These are phyloP conservation scores for Spergularia bocconei DNA, from an alignment of 148 eudicot genomes.

Conservation along the genomic window DNA sequence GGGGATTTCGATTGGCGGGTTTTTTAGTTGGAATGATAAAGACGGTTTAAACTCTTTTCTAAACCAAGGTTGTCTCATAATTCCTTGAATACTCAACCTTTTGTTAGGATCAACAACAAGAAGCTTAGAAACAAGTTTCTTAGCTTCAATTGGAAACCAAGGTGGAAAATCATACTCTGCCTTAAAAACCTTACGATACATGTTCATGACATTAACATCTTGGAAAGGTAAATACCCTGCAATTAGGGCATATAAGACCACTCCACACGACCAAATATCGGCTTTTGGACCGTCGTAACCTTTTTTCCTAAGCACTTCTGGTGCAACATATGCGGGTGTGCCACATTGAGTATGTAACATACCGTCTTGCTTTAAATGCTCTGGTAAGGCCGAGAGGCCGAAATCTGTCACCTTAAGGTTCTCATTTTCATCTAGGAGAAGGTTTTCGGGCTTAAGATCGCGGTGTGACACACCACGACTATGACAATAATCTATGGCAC, in stretches of 20 bases:
- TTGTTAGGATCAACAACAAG: constrained; percentile 48
- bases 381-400: constrained; percentile 68
- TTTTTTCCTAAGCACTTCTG: constrained; percentile 57
- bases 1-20: not conserved
- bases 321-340: constrained; percentile 80
- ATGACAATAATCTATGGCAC: constrained; percentile 48
- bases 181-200: constrained; percentile 62
- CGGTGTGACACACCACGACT: constrained; percentile 57
- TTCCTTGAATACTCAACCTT: constrained; percentile 47
- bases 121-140: constrained; percentile 50
- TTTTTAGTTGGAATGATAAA: constrained; percentile 18
- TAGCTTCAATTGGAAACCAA: constrained; percentile 58
- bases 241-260: constrained; percentile 48
- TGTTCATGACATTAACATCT: constrained; percentile 58
- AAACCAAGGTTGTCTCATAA: constrained; percentile 61
- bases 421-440: constrained; percentile 52
- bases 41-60: constrained; percentile 35
- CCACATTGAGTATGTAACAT: constrained; percentile 74
- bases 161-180: constrained; percentile 59
- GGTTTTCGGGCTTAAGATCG: constrained; percentile 49
- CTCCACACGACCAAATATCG: constrained; percentile 85
- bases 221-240: constrained; percentile 72
- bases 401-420: constrained; percentile 67
- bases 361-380: constrained; percentile 57
- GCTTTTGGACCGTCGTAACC: constrained; percentile 67